A percentile compares a stretch with the other conserved stretches of the same genome.
Conservation (phyloP, 371 early-diverging fungal species). For the Neoconidiobolus thromboides region DNA sequence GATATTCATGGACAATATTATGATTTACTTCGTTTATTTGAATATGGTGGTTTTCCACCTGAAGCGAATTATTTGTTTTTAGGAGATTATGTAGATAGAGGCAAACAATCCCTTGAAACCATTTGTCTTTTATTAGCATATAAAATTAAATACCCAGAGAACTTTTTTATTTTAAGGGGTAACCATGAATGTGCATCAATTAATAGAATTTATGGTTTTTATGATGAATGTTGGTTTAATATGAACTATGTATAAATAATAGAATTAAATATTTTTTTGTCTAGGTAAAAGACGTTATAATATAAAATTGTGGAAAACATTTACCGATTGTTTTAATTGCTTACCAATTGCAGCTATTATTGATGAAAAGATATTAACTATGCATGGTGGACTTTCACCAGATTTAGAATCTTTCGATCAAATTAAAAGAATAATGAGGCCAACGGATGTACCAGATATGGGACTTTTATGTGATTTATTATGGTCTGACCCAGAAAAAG, state of each 20-base stretch:
- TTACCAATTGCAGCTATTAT: slow-evolving; percentile 94
- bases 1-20: slow-evolving; percentile 93
- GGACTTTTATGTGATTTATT: slow-evolving; percentile 74
- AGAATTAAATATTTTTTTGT: not conserved
- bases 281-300: slow-evolving; percentile 71
- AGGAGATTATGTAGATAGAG: slow-evolving; percentile 99
- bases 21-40: slow-evolving; percentile 80
- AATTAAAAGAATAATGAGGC: slow-evolving; percentile 75
- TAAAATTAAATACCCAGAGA: slow-evolving; percentile 94
- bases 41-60: slow-evolving; percentile 83
- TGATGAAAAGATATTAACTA: slow-evolving; percentile 93
- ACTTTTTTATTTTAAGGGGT: slow-evolving; percentile 92
- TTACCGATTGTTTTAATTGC: slow-evolving; percentile 96
- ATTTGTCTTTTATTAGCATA: slow-evolving; percentile 85
- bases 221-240: slow-evolving; percentile 68
- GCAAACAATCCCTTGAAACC: slow-evolving; percentile 91
- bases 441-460: slow-evolving; percentile 95
- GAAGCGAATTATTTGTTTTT: slow-evolving; percentile 82
- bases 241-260: slow-evolving; percentile 4
- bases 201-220: slow-evolving; percentile 96
- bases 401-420: slow-evolving; percentile 78
- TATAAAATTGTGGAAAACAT: slow-evolving; percentile 91
- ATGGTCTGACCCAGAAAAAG: slow-evolving; percentile 80
- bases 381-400: slow-evolving; percentile 97
- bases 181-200: slow-evolving; percentile 98